phyloP scores from a whole-genome alignment of 345 rosid genomes.

The Triadica sebifera region DNA sequence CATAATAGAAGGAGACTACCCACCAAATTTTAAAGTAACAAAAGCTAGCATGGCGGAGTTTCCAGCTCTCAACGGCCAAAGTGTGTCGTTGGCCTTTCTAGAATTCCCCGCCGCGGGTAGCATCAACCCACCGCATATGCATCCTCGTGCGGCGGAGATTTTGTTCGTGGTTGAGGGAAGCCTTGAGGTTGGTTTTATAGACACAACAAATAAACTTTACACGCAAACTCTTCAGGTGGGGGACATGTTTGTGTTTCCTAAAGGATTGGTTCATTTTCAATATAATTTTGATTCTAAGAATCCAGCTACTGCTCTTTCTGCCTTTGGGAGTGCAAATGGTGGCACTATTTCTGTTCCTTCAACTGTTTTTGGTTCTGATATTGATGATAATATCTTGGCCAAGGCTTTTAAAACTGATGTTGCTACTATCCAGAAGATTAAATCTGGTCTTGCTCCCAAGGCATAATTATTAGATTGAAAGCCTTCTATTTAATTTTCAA shows the following conservation, averaged over 20 bases:
- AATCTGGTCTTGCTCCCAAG: too few species aligned
- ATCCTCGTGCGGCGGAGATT: constrained; percentile 39
- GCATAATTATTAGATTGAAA: too few species aligned
- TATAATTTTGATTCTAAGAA: constrained; percentile 16
- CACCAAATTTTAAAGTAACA: constrained; percentile 20
- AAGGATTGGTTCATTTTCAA: constrained; percentile 41
- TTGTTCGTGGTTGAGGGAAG: constrained; percentile 23
- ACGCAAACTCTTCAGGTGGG: constrained; percentile 31
- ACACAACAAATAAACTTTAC: constrained; percentile 40
- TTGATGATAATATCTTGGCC: constrained; percentile 37
- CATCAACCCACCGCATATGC: constrained; percentile 32
- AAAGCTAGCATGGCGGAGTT: constrained; percentile 35
- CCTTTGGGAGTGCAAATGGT: constrained; percentile 36
- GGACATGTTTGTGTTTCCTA: constrained; percentile 39
- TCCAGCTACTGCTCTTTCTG: constrained; percentile 22
- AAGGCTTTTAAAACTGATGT: constrained; percentile 37
- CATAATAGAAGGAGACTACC: neutral
- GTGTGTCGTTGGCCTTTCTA: constrained; percentile 40
- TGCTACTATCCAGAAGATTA: constrained; percentile 22
- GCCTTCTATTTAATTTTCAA: too few species aligned
- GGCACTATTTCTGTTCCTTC: constrained; percentile 27
- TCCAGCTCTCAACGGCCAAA: constrained; percentile 39
- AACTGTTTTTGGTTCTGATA: constrained; percentile 30
- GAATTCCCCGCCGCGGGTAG: constrained; percentile 22
- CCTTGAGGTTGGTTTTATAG: constrained; percentile 43